Evolutionary conservation across 2,329 filamentous ascomycete species (phyloP).

Genomic region (Fusarium longipes): DNA sequence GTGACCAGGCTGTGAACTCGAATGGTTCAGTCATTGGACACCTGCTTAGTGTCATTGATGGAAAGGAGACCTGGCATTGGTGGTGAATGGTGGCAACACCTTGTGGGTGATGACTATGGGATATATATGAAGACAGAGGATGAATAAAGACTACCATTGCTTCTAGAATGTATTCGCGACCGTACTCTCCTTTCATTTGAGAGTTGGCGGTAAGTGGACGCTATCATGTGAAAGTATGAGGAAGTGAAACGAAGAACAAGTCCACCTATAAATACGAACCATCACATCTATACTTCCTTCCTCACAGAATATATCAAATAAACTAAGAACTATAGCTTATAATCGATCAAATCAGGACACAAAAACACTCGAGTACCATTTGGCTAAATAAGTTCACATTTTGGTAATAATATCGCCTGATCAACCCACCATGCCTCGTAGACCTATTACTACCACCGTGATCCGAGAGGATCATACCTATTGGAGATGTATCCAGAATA

Average conservation of each 20-base stretch:
- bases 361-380: no score
- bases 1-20: not conserved
- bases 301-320: not conserved
- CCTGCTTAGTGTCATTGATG: not conserved
- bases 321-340: fast-evolving
- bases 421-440: not conserved
- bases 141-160: fast-evolving
- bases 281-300: not conserved
- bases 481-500: not conserved
- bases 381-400: not conserved
- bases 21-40: not conserved
- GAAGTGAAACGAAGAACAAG: not conserved
- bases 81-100: fast-evolving
- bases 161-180: fast-evolving
- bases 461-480: not conserved
- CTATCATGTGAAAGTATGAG: not conserved
- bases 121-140: fast-evolving
- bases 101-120: not conserved
- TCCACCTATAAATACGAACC: not conserved
- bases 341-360: not conserved
- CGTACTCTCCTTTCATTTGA: not conserved
- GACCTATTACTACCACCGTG: not conserved
- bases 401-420: no score
- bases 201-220: no score
- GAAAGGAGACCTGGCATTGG: not conserved